A percentile compares a stretch with the other conserved stretches of the same genome.
phyloP scores from a whole-genome alignment of 352 stramenopile species.

The Phytophthora lateralis region DNA sequence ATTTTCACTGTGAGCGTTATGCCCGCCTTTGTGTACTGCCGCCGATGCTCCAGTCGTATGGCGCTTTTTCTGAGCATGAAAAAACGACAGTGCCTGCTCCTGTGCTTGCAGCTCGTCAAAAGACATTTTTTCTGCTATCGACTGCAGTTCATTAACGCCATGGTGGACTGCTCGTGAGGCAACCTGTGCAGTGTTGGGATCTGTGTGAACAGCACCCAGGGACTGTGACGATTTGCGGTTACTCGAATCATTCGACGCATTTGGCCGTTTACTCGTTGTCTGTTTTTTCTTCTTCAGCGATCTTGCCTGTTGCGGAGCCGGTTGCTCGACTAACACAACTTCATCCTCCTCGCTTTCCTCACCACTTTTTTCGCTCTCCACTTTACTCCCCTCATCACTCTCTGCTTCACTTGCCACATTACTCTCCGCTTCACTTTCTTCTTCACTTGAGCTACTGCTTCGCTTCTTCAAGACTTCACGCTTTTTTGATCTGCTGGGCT shows the following conservation, averaged over 20 bases:
- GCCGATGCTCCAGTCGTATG: conserved; percentile 2
- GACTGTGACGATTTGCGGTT: conserved; percentile 4
- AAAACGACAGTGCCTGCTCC: conserved; percentile 46
- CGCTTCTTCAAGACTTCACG: not conserved
- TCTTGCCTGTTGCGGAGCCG: not conserved
- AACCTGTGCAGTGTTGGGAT: conserved; percentile 5
- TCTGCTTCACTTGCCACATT: conserved; percentile 11
- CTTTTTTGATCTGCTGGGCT: conserved; percentile 1
- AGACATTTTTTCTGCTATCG: conserved; percentile 49
- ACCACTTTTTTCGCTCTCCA: conserved; percentile 10
- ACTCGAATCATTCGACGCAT: conserved; percentile 1
- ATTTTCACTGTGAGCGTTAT: conserved; percentile 1
- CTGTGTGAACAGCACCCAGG: not conserved
- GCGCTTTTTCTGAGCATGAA: conserved; percentile 45
- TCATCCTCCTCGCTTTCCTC: conserved; percentile 19
- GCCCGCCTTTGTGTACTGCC: conserved; percentile 14
- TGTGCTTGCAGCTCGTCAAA: conserved; percentile 56
- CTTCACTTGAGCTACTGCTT: conserved; percentile 28
- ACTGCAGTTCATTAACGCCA: conserved; percentile 22
- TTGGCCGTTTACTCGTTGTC: conserved; percentile 3
- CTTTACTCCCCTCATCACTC: conserved; percentile 7
- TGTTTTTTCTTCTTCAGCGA: conserved; percentile 9
- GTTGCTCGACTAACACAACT: not conserved
- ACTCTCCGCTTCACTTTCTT: conserved; percentile 16
- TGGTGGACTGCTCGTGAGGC: conserved; percentile 3